Evolutionary conservation across 2,329 filamentous ascomycete species (phyloP).

Genomic region (Verticillium alfalfae): DNA sequence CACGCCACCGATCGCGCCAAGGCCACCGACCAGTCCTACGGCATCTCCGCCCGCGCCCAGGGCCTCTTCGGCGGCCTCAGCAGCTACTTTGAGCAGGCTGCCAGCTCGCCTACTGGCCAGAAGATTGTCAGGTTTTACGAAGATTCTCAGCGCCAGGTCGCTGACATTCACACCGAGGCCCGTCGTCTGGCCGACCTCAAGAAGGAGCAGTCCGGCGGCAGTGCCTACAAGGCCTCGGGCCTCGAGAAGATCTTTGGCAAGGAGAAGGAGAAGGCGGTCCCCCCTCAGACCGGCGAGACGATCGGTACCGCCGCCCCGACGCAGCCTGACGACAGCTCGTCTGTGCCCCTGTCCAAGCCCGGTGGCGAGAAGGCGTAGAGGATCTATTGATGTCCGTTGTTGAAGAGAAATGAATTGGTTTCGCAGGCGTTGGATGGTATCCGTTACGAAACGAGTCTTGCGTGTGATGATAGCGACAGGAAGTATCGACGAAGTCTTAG

Average conservation of each 20-base stretch:
- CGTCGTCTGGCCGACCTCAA: constrained; percentile 84
- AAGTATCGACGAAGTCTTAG: not conserved
- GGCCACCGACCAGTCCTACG: constrained; percentile 79
- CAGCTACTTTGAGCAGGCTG: constrained; percentile 94
- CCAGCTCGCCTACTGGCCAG: constrained; percentile 80
- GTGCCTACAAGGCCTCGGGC: constrained; percentile 53
- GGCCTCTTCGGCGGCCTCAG: constrained; percentile 59
- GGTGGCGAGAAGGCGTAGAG: constrained; percentile 15
- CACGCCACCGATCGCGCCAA: constrained; percentile 83
- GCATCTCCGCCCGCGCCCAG: constrained; percentile 68
- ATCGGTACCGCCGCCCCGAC: constrained; percentile 16
- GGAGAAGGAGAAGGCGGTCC: constrained; percentile 45
- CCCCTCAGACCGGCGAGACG: constrained; percentile 44
- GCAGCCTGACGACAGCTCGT: constrained; percentile 8
- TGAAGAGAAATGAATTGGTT: not conserved
- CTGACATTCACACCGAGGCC: constrained; percentile 91
- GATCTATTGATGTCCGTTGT: not conserved
- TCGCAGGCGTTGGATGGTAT: not conserved
- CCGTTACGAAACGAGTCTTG: not conserved
- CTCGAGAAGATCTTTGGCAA: constrained; percentile 54
- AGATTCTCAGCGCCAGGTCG: constrained; percentile 77
- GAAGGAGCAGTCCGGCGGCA: constrained; percentile 57
- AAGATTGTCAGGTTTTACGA: constrained; percentile 86
- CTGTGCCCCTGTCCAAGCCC: constrained; percentile 12
- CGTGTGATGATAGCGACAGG: not conserved